Evolutionary conservation across 768 basidiomycete genomes (phyloP).

Genomic region (Pulveroboletus sp.): DNA sequence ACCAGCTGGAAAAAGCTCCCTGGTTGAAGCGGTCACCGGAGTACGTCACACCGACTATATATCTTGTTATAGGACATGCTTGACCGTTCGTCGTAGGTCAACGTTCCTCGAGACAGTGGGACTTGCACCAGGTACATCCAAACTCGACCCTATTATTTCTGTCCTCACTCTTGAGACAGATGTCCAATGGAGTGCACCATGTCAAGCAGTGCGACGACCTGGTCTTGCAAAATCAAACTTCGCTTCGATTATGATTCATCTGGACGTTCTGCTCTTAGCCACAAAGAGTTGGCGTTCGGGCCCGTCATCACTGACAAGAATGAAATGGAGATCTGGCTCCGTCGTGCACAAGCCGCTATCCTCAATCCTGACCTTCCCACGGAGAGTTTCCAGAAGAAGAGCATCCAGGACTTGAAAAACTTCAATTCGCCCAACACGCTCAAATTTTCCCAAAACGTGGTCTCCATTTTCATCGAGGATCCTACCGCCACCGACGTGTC

Average conservation of each 20-base stretch:
- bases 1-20: constrained; percentile 55
- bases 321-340: constrained; percentile 39
- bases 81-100: constrained; percentile 38
- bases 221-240: constrained; percentile 46
- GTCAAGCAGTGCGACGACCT: constrained; percentile 35
- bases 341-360: constrained; percentile 46
- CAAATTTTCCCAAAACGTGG: constrained; percentile 49
- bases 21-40: constrained; percentile 55
- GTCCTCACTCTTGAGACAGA: constrained; percentile 24
- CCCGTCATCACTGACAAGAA: constrained; percentile 26
- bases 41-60: constrained; percentile 30
- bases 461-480: constrained; percentile 45
- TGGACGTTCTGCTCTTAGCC: constrained; percentile 20
- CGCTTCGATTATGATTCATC: constrained; percentile 31
- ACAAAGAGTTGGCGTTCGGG: constrained; percentile 27
- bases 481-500: constrained; percentile 44
- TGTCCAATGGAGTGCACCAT: constrained; percentile 54
- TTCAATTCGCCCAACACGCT: constrained; percentile 22
- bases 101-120: constrained; percentile 57
- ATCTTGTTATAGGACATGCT: neutral
- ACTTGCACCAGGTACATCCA: constrained; percentile 51
- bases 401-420: constrained; percentile 22
- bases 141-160: neutral
- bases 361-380: constrained; percentile 27
- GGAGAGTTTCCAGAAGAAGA: constrained; percentile 23